phyloP scores from a whole-genome alignment of 345 rosid genomes.

The Clarkia xantiana region DNA sequence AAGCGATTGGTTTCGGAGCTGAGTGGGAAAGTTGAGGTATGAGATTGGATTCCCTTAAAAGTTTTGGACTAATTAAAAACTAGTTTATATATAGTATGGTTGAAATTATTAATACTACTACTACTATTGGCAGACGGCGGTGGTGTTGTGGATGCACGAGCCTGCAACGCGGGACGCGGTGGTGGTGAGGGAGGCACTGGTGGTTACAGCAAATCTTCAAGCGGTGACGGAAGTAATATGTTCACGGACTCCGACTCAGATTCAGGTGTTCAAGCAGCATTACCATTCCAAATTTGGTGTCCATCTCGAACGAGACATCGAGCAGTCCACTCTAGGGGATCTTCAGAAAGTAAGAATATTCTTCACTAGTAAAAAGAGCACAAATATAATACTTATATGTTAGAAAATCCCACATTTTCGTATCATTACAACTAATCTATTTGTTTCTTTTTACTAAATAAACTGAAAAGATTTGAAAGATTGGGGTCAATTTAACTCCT shows the following conservation, averaged over 20 bases:
- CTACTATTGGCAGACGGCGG: constrained; percentile 27
- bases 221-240: constrained; percentile 52
- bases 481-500: too few relatives aligned
- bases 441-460: too few relatives aligned
- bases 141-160: constrained; percentile 56
- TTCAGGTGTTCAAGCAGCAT: constrained; percentile 39
- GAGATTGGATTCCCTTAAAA: neutral
- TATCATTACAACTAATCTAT: too few relatives aligned
- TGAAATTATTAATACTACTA: neutral
- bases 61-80: too few relatives aligned
- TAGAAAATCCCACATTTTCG: too few relatives aligned
- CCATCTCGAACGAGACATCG: constrained; percentile 39
- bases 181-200: constrained; percentile 24
- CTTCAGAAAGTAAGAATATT: constrained; percentile 28
- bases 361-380: too few relatives aligned
- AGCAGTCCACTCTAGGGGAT: constrained; percentile 25
- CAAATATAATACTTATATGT: too few relatives aligned
- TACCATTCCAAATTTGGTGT: constrained; percentile 31
- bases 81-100: too few relatives aligned
- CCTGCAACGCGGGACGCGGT: constrained; percentile 55
- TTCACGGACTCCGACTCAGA: constrained; percentile 52
- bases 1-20: constrained; percentile 49
- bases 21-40: constrained; percentile 46
- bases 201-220: neutral
- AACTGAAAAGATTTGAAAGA: too few relatives aligned